Base-by-base conservation (phyloP, 202 grass and related monocot genomes). In the Cymbopogon flexuosus region DNA sequence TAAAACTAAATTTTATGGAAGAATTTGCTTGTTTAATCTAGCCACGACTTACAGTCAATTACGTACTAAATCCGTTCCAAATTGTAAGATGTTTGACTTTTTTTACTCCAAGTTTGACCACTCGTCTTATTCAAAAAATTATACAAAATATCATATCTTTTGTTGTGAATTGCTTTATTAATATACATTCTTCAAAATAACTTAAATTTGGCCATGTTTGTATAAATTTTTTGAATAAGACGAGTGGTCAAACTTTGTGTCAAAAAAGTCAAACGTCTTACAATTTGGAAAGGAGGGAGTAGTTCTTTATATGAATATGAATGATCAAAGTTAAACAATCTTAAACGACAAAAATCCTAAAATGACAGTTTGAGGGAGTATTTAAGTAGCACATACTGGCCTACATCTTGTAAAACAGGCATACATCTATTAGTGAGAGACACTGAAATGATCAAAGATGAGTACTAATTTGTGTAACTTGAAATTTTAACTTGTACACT, bases 381-480 rank as follows among this genome's bases (percentile, higher is more conserved):
- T 73, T 54, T 73, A 21, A 54, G 16, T 52, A 72, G 70, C 29
- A 63, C 68, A 49, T 69, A 70, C 33, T 41, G 24, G 16, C 22
- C 57, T 65, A 23, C 4, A 10, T 65, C 64, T 68, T 56, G 39
- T 52, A 77, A 77, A 71, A 46, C 3, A 58, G 11, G 24, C 65
- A 76, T 65, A 40, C 21, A 76, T 45, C 4, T 76, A 71, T 39
- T 67, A 46, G 37, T 39, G 72, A 24, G 60, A 72, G 70, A 60
- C 18, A 88, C 22, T 63, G 65, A 45, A 81, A 22, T 70, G 19
- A 59, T 72, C 58, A 54, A 81, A 81, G 56, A 76, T 70, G 70
- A 77, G 52, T 15, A 46, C 4, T 33, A 0, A 15, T 72, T 66
- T 12, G 77, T 79, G 36, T 60, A 81, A 62, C 27, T 85, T 59